phyloP scores from a whole-genome alignment of 371 early-diverging fungal genomes.

The Vairimorpha ceranae region DNA sequence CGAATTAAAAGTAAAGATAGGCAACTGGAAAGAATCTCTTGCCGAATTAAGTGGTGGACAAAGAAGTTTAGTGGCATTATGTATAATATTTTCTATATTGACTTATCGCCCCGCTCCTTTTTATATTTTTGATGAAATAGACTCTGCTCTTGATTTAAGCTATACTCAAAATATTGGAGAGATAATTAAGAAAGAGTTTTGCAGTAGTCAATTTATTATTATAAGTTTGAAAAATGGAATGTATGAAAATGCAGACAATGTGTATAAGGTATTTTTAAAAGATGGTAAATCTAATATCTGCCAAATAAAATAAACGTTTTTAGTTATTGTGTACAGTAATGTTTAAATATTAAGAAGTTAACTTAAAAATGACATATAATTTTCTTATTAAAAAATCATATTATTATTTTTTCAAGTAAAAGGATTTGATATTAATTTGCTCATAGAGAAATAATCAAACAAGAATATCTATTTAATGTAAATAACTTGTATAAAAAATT shows the following conservation, averaged over 20 bases:
- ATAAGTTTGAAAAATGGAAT: conserved; percentile 99
- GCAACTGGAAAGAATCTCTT: conserved; percentile 90
- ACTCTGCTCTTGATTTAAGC: conserved; percentile 92
- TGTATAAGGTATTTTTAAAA: conserved; percentile 83
- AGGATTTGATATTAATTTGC: too few species aligned
- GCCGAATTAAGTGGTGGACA: conserved; percentile 97
- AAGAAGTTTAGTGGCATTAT: conserved; percentile 85
- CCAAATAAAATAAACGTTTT: conserved; percentile 53
- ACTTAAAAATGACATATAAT: too few species aligned
- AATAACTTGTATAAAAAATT: too few species aligned
- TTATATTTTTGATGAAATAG: conserved; percentile 99
- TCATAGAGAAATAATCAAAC: too few species aligned
- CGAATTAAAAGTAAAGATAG: conserved; percentile 85
- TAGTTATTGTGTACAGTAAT: too few species aligned
- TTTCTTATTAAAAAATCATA: too few species aligned
- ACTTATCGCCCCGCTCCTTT: conserved; percentile 98
- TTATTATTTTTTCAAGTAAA: too few species aligned
- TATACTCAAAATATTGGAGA: conserved; percentile 98
- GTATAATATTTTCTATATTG: conserved; percentile 84
- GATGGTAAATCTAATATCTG: conserved; percentile 91
- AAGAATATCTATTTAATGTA: too few species aligned
- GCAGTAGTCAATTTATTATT: conserved; percentile 92
- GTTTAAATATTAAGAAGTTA: too few species aligned
- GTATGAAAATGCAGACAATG: conserved; percentile 95
- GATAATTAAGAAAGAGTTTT: conserved; percentile 82